Evolutionary conservation across 305 asterid genomes (phyloP), one percentile per base, ranked within the genome.

Genomic region (Fraxinus velutina): DNA sequence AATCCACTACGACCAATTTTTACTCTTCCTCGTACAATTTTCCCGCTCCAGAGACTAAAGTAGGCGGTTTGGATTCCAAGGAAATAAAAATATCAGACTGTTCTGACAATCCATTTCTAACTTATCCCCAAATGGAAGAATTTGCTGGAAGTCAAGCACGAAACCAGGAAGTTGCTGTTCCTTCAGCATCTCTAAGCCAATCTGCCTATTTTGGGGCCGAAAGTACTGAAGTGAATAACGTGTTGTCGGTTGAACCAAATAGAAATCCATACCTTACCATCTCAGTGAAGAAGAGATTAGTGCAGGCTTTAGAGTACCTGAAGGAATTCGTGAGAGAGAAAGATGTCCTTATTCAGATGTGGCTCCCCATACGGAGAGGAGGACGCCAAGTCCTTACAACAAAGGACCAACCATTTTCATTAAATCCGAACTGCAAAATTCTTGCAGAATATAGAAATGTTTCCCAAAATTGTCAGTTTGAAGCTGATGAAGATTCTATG

Each of bases 311-410:
- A 39, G 83, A 89, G 33, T 85, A 83, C 88, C 89, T 92, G 19
- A 88, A 85, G 66, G 90, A 89, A 1, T 87, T 87, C 39, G 76
- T 88, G 4, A 87, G 81, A 55, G 92, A 92, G 71, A 89, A 83
- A 66, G 92, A 93, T 76, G 89, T 90, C 52, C 93, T 93, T 42
- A 86, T 92, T 82, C 98, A 94, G 84, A 83, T 92, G 42, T 94
- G 98, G 98, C 90, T 91, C 60, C 98, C 97, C 24, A 86, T 90
- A 4, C 89, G 87, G 79, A 88, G 76, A 84, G 90, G 86, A 78
- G 92, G 90, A 76, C 85, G 80, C 79, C 93, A 86, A 27, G 87
- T 92, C 78, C 97, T 94, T 78, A 87, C 90, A 32, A 93, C 97
- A 27, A 78, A 84, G 57, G 85, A 91, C 47, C 95, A 93, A 47